Conservation (phyloP, 2,329 filamentous ascomycete genomes). For the Waltergamsia citrina region DNA sequence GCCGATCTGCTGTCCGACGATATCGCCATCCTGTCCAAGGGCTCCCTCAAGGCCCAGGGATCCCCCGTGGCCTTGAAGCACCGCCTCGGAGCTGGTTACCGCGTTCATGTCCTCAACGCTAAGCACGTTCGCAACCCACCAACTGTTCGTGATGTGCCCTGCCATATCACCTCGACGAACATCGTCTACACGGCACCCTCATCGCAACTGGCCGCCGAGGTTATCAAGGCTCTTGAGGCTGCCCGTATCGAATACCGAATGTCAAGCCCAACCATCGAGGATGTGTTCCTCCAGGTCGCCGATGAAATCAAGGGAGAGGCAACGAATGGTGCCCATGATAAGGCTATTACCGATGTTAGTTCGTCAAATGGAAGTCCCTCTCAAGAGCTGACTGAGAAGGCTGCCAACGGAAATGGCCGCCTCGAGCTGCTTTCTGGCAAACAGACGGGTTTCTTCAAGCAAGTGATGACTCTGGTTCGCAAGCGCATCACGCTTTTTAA, state of each 20-base stretch:
- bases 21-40: slow-evolving; percentile 61
- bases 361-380: too few species aligned
- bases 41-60: slow-evolving; percentile 55
- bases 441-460: slow-evolving; percentile 46
- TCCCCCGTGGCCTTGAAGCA: slow-evolving; percentile 62
- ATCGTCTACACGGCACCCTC: slow-evolving; percentile 59
- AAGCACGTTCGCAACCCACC: slow-evolving; percentile 28
- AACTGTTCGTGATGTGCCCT: slow-evolving; percentile 41
- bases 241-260: slow-evolving; percentile 57
- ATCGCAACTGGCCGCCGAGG: slow-evolving; percentile 57
- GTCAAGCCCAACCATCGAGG: slow-evolving; percentile 61
- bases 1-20: slow-evolving; percentile 63
- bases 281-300: slow-evolving; percentile 61
- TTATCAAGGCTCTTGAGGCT: slow-evolving; percentile 57
- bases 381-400: too few species aligned
- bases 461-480: slow-evolving; percentile 52
- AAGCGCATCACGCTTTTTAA: slow-evolving; percentile 57
- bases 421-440: slow-evolving; percentile 38
- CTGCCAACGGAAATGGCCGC: too few species aligned
- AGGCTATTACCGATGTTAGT: too few species aligned
- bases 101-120: slow-evolving; percentile 15
- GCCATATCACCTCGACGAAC: slow-evolving; percentile 53
- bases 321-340: too few species aligned
- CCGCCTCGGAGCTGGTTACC: slow-evolving; percentile 40
- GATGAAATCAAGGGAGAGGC: slow-evolving; percentile 25